A percentile compares a stretch with the other conserved stretches of the same genome.
These are phyloP conservation scores for Ogataea chonburiensis DNA, from an alignment of 805 yeast species.

Conservation along the genomic window DNA sequence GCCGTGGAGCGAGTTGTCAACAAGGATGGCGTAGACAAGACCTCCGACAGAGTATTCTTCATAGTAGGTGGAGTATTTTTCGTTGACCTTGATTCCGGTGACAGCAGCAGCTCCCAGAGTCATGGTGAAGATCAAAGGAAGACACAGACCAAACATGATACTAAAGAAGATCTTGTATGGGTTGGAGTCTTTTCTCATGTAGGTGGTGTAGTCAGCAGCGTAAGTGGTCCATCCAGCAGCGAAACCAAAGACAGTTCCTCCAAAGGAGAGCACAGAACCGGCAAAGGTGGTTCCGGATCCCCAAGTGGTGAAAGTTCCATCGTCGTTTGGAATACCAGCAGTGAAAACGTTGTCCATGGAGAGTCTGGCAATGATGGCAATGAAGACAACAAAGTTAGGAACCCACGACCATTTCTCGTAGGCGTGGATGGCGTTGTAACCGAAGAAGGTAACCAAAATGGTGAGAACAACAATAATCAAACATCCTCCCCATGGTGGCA, in stretches of 20 bases:
- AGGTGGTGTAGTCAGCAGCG: conserved; percentile 89
- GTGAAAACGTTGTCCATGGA: conserved; percentile 63
- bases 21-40: conserved; percentile 73
- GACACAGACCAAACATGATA: conserved; percentile 59
- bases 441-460: conserved; percentile 73
- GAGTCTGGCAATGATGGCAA: conserved; percentile 77
- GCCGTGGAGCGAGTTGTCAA: conserved; percentile 76
- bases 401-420: conserved; percentile 90
- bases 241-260: conserved; percentile 80
- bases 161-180: conserved; percentile 59
- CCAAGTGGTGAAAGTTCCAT: conserved; percentile 33
- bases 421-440: conserved; percentile 75
- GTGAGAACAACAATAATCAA: conserved; percentile 67
- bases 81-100: conserved; percentile 55
- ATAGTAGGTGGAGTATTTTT: conserved; percentile 51
- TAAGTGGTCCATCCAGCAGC: conserved; percentile 95
- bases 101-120: conserved; percentile 85
- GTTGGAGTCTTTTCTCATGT: conserved; percentile 69
- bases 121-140: conserved; percentile 72
- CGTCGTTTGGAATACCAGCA: conserved; percentile 40
- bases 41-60: conserved; percentile 69
- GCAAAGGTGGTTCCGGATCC: conserved; percentile 66
- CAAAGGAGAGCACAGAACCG: conserved; percentile 74
- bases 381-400: conserved; percentile 70
- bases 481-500: conserved; percentile 93